Evolutionary conservation across 2,329 filamentous ascomycete genomes (phyloP), one percentile per base, ranked within the genome.

Genomic region (Botrytis paeoniae): DNA sequence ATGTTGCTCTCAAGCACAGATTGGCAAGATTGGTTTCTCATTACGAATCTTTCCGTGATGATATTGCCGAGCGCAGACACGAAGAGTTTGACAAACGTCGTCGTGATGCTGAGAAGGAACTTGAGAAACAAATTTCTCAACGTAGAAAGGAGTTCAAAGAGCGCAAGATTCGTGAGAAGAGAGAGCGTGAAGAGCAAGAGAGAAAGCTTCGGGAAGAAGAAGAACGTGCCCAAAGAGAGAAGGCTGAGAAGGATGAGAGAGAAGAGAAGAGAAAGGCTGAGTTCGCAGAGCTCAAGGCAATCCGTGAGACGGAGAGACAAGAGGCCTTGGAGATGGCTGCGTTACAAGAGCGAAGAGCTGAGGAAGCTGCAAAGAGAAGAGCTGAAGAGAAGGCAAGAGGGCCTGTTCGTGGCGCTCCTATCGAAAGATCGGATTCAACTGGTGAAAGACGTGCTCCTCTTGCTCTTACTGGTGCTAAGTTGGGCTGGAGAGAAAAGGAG

Each of bases 71-170:
- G 83, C 92, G 94, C 81, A 93, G 95, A 78, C 93, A 94, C 81
- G 93, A 97, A 79, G 94, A 98, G 83, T 99, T 98, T 78, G 96
- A 98, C 87, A 95, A 93, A 86, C 93, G 95, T 76, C 93, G 93
- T 81, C 94, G 92, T 82, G 91, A 93, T 80, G 96, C 96, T 45
- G 94, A 98, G 86, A 91, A 92, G 76, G 96, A 99, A 82, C 89
- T 98, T 73, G 93, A 98, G 86, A 92, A 92, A 83, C 94, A 97
- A 85, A 97, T 98, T 83, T 89, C 91, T 57, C 88, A 90, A 77
- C 93, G 96, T 80, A 91, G 94, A 84, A 95, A 94, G 87, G 94
- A 98, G 82, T 90, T 93, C 80, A 91, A 93, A 78, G 95, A 98
- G 81, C 89, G 90, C 78, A 91, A 92, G 82, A 88, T 93, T 72